Conservation (phyloP, 2,329 filamentous ascomycete species). For the Apiospora pterosperma region DNA sequence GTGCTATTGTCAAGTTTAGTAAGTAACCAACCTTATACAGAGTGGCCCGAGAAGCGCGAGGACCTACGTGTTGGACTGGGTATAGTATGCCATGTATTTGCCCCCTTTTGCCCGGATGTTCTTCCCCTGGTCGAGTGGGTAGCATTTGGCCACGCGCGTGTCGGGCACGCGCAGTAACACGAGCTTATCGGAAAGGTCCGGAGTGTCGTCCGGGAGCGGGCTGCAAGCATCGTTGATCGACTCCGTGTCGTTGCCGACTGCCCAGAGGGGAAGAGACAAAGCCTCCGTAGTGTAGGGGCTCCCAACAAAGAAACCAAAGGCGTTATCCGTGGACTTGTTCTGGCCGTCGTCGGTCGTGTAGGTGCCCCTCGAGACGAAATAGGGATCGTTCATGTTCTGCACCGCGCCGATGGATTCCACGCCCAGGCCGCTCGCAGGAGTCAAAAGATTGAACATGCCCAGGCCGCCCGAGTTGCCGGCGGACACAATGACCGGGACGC, state of each 20-base stretch:
- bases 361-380: constrained; percentile 6
- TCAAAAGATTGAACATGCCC: constrained; percentile 13
- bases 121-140: constrained; percentile 30
- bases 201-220: constrained; percentile 32
- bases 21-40: too few species aligned
- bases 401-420: constrained; percentile 13
- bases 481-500: constrained; percentile 36
- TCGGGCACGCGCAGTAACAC: constrained; percentile 35
- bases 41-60: constrained; percentile 5
- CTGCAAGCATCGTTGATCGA: constrained; percentile 31
- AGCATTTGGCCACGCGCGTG: constrained; percentile 22
- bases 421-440: constrained; percentile 11
- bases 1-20: not conserved
- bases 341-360: not conserved
- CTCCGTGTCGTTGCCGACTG: constrained; percentile 26
- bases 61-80: constrained; percentile 16
- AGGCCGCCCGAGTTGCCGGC: constrained; percentile 36
- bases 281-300: constrained; percentile 9
- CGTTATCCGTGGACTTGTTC: not conserved
- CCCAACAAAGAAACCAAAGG: constrained; percentile 15
- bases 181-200: constrained; percentile 36
- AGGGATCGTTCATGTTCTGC: constrained; percentile 12
- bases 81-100: constrained; percentile 39
- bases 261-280: constrained; percentile 19
- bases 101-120: constrained; percentile 39